These are phyloP conservation scores for Amaranthus hypochondriacus DNA, from an alignment of 148 eudicot species.

Conservation along the genomic window DNA sequence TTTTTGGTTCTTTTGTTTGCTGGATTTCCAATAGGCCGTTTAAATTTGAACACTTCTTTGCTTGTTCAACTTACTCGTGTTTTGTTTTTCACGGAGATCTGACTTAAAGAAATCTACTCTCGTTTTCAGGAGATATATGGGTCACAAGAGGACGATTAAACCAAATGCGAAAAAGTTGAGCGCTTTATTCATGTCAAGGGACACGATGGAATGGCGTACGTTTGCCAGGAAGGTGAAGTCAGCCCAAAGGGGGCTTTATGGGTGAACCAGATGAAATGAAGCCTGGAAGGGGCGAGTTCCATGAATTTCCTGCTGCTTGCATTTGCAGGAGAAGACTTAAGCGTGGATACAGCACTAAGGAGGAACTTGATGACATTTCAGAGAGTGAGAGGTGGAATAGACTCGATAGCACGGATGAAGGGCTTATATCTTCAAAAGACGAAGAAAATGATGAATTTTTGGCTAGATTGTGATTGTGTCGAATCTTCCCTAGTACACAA, in stretches of 20 bases:
- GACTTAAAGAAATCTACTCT: constrained; percentile 2
- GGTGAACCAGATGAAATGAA: constrained; percentile 88
- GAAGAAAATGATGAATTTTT: constrained; percentile 19
- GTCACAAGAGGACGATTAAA: constrained; percentile 84
- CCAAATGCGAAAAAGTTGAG: constrained; percentile 89
- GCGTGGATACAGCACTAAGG: constrained; percentile 15
- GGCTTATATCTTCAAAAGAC: constrained; percentile 12
- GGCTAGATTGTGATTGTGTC: constrained; percentile 17
- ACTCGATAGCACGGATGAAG: constrained; percentile 23
- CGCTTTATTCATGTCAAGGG: constrained; percentile 54
- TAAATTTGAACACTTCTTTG: neutral
- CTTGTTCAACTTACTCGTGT: neutral
- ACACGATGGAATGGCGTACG: constrained; percentile 56
- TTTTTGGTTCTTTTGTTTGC: neutral
- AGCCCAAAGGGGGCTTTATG: constrained; percentile 76
- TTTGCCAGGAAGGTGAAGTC: constrained; percentile 77
- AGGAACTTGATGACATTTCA: constrained; percentile 23
- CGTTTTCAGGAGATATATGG: constrained; percentile 74
- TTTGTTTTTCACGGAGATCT: neutral
- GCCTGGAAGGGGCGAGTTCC: constrained; percentile 71
- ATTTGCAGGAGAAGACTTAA: constrained; percentile 57
- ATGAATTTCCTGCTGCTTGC: constrained; percentile 73
- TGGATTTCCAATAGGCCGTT: neutral
- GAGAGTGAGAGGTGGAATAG: constrained; percentile 24
- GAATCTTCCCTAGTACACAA: neutral